A percentile compares a stretch with the other conserved stretches of the same genome.
Conservation (phyloP, 805 yeast genomes). For the Henningerozyma blattae region DNA sequence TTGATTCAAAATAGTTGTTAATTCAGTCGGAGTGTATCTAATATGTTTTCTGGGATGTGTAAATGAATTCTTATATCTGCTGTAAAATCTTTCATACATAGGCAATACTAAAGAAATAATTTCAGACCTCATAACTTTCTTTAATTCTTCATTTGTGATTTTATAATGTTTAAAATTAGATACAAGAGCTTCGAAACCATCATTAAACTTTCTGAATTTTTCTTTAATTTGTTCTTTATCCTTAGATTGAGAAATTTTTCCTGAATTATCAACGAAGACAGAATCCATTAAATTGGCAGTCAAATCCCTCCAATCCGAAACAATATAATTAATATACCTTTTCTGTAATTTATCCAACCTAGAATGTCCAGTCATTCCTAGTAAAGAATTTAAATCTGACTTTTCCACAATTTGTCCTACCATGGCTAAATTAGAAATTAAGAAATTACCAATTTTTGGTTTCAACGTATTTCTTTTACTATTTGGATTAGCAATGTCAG, state of each 20-base stretch:
- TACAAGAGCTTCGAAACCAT: constrained; percentile 68
- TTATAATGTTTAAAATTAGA: constrained; percentile 52
- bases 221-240: constrained; percentile 79
- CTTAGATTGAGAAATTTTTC: constrained; percentile 38
- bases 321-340: constrained; percentile 58
- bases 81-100: constrained; percentile 74
- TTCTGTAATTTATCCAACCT: constrained; percentile 60
- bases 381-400: constrained; percentile 39
- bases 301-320: constrained; percentile 69
- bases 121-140: constrained; percentile 54
- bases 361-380: constrained; percentile 46
- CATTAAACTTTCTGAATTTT: constrained; percentile 69
- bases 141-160: constrained; percentile 55
- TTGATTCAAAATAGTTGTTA: constrained; percentile 18
- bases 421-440: constrained; percentile 58
- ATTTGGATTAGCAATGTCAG: constrained; percentile 12
- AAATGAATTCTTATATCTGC: constrained; percentile 35
- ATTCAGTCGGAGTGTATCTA: constrained; percentile 24
- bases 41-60: constrained; percentile 27
- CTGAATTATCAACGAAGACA: constrained; percentile 39
- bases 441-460: constrained; percentile 49
- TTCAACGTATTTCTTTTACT: constrained; percentile 18
- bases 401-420: constrained; percentile 64
- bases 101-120: constrained; percentile 64
- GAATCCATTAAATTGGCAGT: constrained; percentile 75